A percentile compares a stretch with the other conserved stretches of the same genome.
phyloP scores from a whole-genome alignment of 192 early-diverging fungal genomes.

The Entomortierella beljakovae region DNA sequence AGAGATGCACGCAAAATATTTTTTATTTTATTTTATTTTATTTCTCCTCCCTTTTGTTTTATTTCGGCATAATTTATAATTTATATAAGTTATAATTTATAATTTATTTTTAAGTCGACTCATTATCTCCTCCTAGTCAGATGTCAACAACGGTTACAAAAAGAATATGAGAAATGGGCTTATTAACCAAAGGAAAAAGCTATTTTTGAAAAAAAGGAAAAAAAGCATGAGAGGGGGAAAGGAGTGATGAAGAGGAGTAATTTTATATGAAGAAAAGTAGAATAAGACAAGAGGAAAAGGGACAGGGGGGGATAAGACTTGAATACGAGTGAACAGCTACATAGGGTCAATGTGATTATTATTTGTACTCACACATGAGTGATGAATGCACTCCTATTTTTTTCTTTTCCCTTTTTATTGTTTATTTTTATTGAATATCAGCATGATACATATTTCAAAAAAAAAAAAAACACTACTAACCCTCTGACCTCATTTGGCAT shows the following conservation, averaged over 20 bases:
- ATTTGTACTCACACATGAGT: background rate
- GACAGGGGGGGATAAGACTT: background rate
- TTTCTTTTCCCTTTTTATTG: background rate
- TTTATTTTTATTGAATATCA: no score
- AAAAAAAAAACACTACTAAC: background rate
- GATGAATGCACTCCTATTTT: conserved; percentile 13
- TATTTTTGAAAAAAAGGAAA: conserved; percentile 25
- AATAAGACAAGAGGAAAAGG: background rate
- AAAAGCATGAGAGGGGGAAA: background rate
- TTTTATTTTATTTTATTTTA: conserved; percentile 5
- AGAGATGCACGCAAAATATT: background rate
- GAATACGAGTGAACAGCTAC: background rate
- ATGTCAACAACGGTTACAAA: background rate
- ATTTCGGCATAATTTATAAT: background rate
- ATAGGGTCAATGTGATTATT: background rate
- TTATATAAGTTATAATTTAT: no score
- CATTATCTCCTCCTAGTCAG: background rate
- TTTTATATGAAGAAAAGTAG: background rate
- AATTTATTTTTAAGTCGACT: background rate
- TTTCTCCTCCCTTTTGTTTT: background rate
- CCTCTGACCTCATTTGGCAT: background rate
- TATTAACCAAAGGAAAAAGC: background rate
- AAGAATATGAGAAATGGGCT: background rate
- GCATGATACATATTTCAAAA: no score
- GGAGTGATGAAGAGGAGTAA: conserved; percentile 7